A percentile compares a stretch with the other conserved stretches of the same genome.
Conservation (phyloP, 2,329 filamentous ascomycete genomes). For the Epicoccum nigrum region DNA sequence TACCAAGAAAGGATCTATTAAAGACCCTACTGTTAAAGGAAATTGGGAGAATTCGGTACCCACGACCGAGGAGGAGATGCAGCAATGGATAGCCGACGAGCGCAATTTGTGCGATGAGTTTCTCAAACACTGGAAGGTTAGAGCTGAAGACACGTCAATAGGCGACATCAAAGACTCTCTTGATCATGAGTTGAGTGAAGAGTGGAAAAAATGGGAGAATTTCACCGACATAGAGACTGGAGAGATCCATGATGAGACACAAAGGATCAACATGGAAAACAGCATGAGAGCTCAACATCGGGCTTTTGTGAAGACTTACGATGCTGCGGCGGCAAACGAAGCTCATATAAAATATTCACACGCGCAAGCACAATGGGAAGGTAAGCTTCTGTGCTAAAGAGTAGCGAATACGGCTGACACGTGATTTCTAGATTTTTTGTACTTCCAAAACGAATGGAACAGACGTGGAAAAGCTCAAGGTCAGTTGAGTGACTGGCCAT, state of each 20-base stretch:
- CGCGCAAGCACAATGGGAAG: neutral
- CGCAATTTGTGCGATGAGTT: neutral
- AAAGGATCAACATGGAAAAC: neutral
- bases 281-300: neutral
- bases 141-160: neutral
- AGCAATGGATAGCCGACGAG: neutral
- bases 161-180: too few species aligned
- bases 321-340: neutral
- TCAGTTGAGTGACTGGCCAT: too few species aligned
- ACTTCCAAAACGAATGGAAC: conserved; percentile 4
- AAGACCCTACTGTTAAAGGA: neutral
- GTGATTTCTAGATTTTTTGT: neutral
- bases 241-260: neutral
- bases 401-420: neutral
- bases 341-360: neutral
- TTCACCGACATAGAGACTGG: neutral
- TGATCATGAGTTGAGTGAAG: neutral
- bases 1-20: too few species aligned
- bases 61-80: neutral
- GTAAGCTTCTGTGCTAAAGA: neutral
- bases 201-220: conserved; percentile 1
- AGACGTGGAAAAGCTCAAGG: too few species aligned
- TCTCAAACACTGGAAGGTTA: neutral
- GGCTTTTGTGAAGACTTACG: neutral
- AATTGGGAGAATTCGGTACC: neutral